phyloP scores from a whole-genome alignment of 768 basidiomycete genomes.

The Imleria badia region DNA sequence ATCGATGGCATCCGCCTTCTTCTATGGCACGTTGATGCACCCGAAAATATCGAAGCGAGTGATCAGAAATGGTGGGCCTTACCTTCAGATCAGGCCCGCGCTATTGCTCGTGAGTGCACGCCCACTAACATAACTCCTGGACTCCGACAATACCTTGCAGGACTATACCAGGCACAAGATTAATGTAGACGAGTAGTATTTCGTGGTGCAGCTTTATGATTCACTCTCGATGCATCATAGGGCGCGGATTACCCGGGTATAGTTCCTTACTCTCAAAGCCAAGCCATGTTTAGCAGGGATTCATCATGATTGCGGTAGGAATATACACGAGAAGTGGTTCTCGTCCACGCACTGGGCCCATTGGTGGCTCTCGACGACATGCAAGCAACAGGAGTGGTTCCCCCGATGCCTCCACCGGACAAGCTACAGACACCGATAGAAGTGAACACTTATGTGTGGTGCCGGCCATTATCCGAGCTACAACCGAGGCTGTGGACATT shows the following conservation, averaged over 20 bases:
- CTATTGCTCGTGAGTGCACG: constrained; percentile 58
- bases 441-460: constrained; percentile 79
- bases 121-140: background rate
- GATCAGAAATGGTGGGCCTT: constrained; percentile 61
- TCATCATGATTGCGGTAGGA: constrained; percentile 50
- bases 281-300: constrained; percentile 46
- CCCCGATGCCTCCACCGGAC: constrained; percentile 38
- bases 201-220: background rate
- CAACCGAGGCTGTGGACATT: constrained; percentile 74
- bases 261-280: constrained; percentile 54
- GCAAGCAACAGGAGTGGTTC: constrained; percentile 32
- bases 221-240: constrained; percentile 37
- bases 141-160: constrained; percentile 34
- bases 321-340: constrained; percentile 58
- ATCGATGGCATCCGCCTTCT: constrained; percentile 57
- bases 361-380: constrained; percentile 34
- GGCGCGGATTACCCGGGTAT: constrained; percentile 82
- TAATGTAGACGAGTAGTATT: constrained; percentile 40
- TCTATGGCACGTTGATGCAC: constrained; percentile 91
- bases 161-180: constrained; percentile 82
- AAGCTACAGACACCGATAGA: constrained; percentile 38
- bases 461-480: constrained; percentile 40
- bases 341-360: constrained; percentile 54
- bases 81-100: constrained; percentile 71
- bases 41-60: constrained; percentile 79